Percentiles rank a stretch among this genome's conserved stretches.
These are phyloP conservation scores for Lagerstroemia speciosa DNA, from an alignment of 345 rosid species.

Conservation along the genomic window DNA sequence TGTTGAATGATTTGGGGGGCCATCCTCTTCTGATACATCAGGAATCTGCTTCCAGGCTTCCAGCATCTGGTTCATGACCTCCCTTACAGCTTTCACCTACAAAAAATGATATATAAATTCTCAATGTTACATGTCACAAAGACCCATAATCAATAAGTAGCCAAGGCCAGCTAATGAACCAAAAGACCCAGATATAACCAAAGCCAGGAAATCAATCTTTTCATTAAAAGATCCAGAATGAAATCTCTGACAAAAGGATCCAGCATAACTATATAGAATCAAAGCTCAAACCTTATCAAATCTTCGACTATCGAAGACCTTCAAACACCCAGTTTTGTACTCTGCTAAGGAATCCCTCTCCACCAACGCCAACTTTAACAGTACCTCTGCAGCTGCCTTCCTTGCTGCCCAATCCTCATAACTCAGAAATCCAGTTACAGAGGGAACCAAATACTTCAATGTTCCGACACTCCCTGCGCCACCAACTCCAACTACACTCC, in stretches of 20 bases:
- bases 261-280: not conserved
- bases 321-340: conserved; percentile 56
- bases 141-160: not conserved
- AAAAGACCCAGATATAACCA: not conserved
- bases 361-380: conserved; percentile 55
- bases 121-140: not conserved
- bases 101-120: not conserved
- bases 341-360: conserved; percentile 63
- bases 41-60: conserved; percentile 94
- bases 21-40: conserved; percentile 66
- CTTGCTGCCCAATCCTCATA: conserved; percentile 85
- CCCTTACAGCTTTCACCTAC: conserved; percentile 89
- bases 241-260: not conserved
- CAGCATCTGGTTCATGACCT: conserved; percentile 77
- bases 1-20: conserved; percentile 56
- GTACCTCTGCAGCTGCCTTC: conserved; percentile 82
- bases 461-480: conserved; percentile 33
- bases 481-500: conserved; percentile 80
- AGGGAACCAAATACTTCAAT: conserved; percentile 42
- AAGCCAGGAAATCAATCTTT: not conserved
- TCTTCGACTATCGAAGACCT: conserved; percentile 58
- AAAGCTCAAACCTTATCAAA: conserved; percentile 60
- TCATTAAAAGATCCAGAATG: not conserved
- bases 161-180: not conserved
- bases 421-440: conserved; percentile 53